Percentiles rank a stretch among this genome's conserved stretches.
These are phyloP conservation scores for Cucurbita ficifolia DNA, from an alignment of 306 rosid species.

Conservation along the genomic window DNA sequence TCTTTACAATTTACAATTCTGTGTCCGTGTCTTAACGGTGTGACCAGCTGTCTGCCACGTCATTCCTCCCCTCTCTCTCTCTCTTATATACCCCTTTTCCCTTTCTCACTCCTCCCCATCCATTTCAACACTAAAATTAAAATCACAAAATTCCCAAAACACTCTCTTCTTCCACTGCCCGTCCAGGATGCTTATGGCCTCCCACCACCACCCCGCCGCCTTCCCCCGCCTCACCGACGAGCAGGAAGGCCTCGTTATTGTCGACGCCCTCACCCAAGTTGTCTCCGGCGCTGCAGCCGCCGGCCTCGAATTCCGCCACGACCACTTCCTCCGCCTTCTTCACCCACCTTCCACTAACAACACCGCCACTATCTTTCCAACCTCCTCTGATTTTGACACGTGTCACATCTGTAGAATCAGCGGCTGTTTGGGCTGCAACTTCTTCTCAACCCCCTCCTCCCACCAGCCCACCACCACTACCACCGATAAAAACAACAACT, in stretches of 20 bases:
- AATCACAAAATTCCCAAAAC: background rate
- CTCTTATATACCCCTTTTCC: background rate
- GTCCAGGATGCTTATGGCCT: constrained; percentile 14
- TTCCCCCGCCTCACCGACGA: constrained; percentile 30
- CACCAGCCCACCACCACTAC: background rate
- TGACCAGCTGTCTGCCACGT: constrained; percentile 1
- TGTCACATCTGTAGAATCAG: constrained; percentile 36
- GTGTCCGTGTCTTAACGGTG: background rate
- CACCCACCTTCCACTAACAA: background rate
- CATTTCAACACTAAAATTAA: background rate
- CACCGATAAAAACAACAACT: background rate
- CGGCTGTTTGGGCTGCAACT: constrained; percentile 53
- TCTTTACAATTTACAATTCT: background rate
- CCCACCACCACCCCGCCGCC: background rate
- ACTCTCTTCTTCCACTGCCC: background rate
- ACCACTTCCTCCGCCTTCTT: background rate
- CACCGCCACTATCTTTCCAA: background rate
- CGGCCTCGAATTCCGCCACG: background rate
- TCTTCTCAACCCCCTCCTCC: constrained; percentile 25
- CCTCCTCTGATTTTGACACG: constrained; percentile 18
- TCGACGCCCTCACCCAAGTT: constrained; percentile 58
- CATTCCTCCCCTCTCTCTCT: background rate
- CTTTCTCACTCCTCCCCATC: background rate
- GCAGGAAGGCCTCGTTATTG: constrained; percentile 59
- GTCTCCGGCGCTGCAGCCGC: constrained; percentile 37